These are phyloP conservation scores for Trichoderma reesei DNA, from an alignment of 495 filamentous ascomycete genomes.

Conservation along the genomic window DNA sequence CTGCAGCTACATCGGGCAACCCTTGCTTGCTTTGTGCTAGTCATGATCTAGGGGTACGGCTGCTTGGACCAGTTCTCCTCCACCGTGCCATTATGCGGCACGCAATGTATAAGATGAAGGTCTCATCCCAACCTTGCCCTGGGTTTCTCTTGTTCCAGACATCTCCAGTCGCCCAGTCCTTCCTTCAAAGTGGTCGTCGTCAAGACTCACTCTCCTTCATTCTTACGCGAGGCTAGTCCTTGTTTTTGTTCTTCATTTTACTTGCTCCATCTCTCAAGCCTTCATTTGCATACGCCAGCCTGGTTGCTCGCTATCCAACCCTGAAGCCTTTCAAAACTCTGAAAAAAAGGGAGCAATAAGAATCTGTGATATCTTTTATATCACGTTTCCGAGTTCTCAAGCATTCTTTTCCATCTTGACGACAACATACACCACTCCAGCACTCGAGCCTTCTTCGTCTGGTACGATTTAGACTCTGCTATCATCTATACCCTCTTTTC, in stretches of 20 bases:
- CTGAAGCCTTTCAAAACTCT: not conserved
- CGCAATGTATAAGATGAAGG: slow-evolving; percentile 1
- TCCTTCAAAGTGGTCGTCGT: slow-evolving; percentile 21
- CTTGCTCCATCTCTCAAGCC: slow-evolving; percentile 16
- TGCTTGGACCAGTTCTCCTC: not conserved
- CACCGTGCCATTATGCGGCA: not conserved
- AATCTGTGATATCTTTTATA: not conserved
- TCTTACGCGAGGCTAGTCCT: slow-evolving; percentile 25
- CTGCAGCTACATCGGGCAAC: not conserved
- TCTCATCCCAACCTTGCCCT: not conserved
- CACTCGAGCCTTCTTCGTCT: slow-evolving; percentile 23
- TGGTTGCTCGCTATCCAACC: not conserved
- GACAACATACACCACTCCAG: slow-evolving; percentile 11
- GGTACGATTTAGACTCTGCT: slow-evolving; percentile 23
- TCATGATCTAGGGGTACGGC: not conserved
- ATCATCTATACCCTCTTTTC: slow-evolving; percentile 11
- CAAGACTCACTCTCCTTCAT: slow-evolving; percentile 21
- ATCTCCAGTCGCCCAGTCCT: slow-evolving; percentile 15
- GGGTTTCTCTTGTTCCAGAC: slow-evolving; percentile 11
- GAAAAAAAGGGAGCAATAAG: not conserved
- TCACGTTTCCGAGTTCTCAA: not conserved
- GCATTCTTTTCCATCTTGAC: slow-evolving; percentile 1
- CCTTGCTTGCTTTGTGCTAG: slow-evolving; percentile 1
- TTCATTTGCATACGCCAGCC: not conserved
- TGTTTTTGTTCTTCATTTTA: slow-evolving; percentile 15